phyloP scores from a whole-genome alignment of 768 basidiomycete species.

The Rhodosporidiobolus odoratus region DNA sequence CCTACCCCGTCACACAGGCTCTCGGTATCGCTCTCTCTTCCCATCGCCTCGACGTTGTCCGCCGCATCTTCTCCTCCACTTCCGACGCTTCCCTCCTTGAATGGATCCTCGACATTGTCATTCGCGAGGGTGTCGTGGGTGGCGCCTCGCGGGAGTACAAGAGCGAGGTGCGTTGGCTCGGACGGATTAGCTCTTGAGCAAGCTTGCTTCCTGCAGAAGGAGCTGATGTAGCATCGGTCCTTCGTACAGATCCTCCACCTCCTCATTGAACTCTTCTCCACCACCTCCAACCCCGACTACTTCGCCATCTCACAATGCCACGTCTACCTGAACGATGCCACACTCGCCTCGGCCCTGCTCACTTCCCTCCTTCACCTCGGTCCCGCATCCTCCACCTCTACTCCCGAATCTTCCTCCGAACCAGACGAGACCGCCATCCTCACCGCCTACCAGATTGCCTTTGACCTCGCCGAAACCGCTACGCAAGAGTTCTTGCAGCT shows the following conservation, averaged over 20 bases:
- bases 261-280: constrained; percentile 74
- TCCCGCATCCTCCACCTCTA: constrained; percentile 56
- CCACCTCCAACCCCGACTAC: constrained; percentile 62
- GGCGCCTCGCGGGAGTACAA: constrained; percentile 45
- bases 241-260: constrained; percentile 48
- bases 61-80: constrained; percentile 66
- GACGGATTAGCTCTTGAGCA: constrained; percentile 52
- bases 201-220: neutral
- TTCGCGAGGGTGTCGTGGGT: constrained; percentile 82
- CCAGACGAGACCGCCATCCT: constrained; percentile 53
- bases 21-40: constrained; percentile 94
- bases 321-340: constrained; percentile 77
- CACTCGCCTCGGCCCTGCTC: constrained; percentile 68
- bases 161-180: constrained; percentile 48
- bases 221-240: neutral
- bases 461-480: constrained; percentile 90
- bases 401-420: constrained; percentile 3
- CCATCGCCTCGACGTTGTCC: constrained; percentile 76
- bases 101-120: constrained; percentile 86
- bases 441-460: constrained; percentile 89
- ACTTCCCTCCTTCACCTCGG: constrained; percentile 64
- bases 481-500: constrained; percentile 84
- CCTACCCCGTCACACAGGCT: constrained; percentile 51
- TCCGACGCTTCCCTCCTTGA: constrained; percentile 72
- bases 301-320: constrained; percentile 78